Evolutionary conservation across 371 early-diverging fungal genomes (phyloP), one percentile per base, ranked within the genome.

Genomic region (Mucor mucedo): DNA sequence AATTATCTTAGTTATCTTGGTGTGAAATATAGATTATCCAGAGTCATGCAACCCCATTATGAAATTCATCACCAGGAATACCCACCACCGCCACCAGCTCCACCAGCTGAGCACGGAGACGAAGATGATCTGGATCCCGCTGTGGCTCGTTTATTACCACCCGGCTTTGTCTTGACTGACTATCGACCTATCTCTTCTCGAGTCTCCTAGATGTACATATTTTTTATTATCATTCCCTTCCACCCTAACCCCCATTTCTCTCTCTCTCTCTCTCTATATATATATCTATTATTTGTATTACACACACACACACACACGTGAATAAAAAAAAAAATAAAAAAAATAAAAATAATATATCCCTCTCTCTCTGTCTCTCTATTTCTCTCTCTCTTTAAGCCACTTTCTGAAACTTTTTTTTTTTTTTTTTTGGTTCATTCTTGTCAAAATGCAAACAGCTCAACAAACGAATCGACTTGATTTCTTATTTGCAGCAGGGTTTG

Each of bases 1-100:
- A 80, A 80, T 52, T 80, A 80, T 57, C 62, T 80, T 8, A 72
- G 72, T 48, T 80, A 77, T 60, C 68, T 80, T 39, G 80, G 80
- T 44, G 78, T 80, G 38, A 80, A 80, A 50, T 80, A 80, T 58
- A 73, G 80, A n/a, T 55, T 80, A 45, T 77, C 76, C n/a, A 70
- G 78, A 48, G 78, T 78, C 48, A 76, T 80, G 77, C 78, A 80
- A 39, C 77, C 81, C 16, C 77, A 76, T 66, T 58, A 63, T 58
- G 67, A 67, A 53, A 57, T 49, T 39, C 59, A 28, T 28, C 59
- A 39, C 29, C 39, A 35, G 47, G 21, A 21, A 21, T 21, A 21
- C 21, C 21, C 21, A 21, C 21, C 21, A 21, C 21, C 21, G 21
- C 21, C 21, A 21, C 21, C 21, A 21, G 21, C 21, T 21, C 21